These are phyloP conservation scores for Baorangia bicolor DNA, from an alignment of 768 basidiomycete genomes.

Conservation along the genomic window DNA sequence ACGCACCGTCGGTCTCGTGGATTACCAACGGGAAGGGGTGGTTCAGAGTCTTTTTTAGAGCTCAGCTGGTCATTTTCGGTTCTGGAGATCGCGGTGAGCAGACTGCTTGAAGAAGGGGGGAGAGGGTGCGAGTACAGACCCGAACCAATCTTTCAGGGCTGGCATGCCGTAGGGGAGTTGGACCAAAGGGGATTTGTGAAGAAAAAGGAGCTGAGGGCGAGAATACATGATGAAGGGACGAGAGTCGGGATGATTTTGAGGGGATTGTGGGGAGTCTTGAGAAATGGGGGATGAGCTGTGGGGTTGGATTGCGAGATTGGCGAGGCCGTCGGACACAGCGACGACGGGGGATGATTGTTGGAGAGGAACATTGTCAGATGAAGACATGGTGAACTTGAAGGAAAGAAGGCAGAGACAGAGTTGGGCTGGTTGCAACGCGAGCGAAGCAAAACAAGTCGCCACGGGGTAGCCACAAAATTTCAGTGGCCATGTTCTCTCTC, in stretches of 20 bases:
- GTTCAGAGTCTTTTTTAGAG: constrained; percentile 63
- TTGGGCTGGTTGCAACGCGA: constrained; percentile 12
- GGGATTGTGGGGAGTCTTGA: constrained; percentile 7
- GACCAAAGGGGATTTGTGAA: constrained; percentile 76
- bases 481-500: constrained; percentile 43
- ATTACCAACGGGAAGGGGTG: constrained; percentile 46
- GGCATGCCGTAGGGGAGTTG: constrained; percentile 75
- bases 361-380: constrained; percentile 23
- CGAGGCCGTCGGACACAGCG: constrained; percentile 32
- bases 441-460: constrained; percentile 19
- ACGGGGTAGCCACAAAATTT: constrained; percentile 14
- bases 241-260: constrained; percentile 23
- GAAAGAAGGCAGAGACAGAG: constrained; percentile 5
- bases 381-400: constrained; percentile 34
- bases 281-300: constrained; percentile 5
- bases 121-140: constrained; percentile 47
- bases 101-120: constrained; percentile 4
- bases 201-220: constrained; percentile 62
- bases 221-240: constrained; percentile 65
- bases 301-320: constrained; percentile 32
- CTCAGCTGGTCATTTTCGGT: constrained; percentile 45
- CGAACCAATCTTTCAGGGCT: constrained; percentile 83
- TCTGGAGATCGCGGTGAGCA: constrained; percentile 33
- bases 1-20: constrained; percentile 68
- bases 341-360: constrained; percentile 24